Evolutionary conservation across 2,329 filamentous ascomycete species (phyloP).

Genomic region (Emydomyces testavorans): DNA sequence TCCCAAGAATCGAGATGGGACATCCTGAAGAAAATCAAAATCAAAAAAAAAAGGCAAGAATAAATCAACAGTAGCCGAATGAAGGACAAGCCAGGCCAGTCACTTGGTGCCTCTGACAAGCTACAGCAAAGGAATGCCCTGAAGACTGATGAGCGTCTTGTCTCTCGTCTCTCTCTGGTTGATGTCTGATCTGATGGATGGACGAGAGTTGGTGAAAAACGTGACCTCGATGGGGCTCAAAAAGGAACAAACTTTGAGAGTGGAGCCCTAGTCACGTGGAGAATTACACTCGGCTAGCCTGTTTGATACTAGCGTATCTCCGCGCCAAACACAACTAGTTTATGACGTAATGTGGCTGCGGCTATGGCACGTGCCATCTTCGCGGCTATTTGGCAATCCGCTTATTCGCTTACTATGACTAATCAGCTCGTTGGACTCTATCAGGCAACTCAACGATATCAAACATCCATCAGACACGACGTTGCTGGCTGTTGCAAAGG

Average conservation of each 20-base stretch:
- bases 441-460: too few relatives aligned
- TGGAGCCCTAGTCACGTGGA: not conserved
- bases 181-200: slow-evolving; percentile 1
- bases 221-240: slow-evolving; percentile 7
- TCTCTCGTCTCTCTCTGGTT: too few relatives aligned
- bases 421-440: too few relatives aligned
- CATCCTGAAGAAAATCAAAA: slow-evolving; percentile 44
- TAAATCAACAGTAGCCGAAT: not conserved
- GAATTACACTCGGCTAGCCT: not conserved
- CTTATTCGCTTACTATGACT: not conserved
- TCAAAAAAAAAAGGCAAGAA: not conserved
- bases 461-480: too few relatives aligned
- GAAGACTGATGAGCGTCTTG: not conserved
- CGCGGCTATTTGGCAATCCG: not conserved
- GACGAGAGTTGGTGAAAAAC: not conserved
- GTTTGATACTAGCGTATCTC: not conserved
- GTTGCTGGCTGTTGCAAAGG: too few relatives aligned
- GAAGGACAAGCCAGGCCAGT: not conserved
- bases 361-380: not conserved
- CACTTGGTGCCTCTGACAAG: not conserved
- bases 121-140: not conserved
- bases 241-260: slow-evolving; percentile 6
- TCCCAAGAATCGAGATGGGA: slow-evolving; percentile 92
- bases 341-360: slow-evolving; percentile 2
- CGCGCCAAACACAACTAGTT: not conserved